Percentiles rank a stretch among this genome's conserved stretches.
Conservation (phyloP, 2,329 filamentous ascomycete genomes). For the Biscogniauxia mediterranea region DNA sequence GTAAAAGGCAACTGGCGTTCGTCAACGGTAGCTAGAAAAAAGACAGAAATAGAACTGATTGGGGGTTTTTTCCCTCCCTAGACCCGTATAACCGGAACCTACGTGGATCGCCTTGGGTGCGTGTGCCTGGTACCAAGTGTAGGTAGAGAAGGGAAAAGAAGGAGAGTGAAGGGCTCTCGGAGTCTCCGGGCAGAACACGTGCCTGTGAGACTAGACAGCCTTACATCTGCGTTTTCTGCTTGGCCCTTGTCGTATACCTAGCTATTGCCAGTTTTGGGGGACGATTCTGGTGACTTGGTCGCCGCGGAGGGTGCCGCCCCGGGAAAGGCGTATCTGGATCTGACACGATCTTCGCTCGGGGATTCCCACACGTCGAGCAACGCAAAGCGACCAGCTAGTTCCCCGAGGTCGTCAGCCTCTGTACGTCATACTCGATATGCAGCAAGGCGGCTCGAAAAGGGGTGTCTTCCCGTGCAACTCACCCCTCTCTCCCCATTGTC, state of each 20-base stretch:
- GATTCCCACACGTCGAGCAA: not conserved
- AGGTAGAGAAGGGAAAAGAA: not conserved
- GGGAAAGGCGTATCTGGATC: not conserved
- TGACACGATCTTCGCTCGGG: not conserved
- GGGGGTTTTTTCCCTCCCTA: not conserved
- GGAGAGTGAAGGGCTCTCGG: not conserved
- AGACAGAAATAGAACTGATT: not conserved
- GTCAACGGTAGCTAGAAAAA: not conserved
- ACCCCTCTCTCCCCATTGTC: not conserved
- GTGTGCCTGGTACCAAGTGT: no score
- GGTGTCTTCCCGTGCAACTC: not conserved
- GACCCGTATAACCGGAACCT: not conserved
- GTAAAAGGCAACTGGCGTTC: not conserved
- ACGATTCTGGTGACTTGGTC: not conserved
- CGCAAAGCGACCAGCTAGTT: not conserved
- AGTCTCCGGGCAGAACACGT: not conserved
- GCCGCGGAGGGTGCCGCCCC: not conserved
- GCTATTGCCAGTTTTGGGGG: not conserved
- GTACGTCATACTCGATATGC: not conserved
- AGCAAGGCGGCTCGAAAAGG: not conserved
- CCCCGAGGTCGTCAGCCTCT: not conserved
- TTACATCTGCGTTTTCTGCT: not conserved
- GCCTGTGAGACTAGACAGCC: not conserved
- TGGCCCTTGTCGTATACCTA: not conserved
- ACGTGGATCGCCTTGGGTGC: not conserved